Base-by-base conservation (phyloP, 768 basidiomycete species). In the Boletus bicolor region DNA sequence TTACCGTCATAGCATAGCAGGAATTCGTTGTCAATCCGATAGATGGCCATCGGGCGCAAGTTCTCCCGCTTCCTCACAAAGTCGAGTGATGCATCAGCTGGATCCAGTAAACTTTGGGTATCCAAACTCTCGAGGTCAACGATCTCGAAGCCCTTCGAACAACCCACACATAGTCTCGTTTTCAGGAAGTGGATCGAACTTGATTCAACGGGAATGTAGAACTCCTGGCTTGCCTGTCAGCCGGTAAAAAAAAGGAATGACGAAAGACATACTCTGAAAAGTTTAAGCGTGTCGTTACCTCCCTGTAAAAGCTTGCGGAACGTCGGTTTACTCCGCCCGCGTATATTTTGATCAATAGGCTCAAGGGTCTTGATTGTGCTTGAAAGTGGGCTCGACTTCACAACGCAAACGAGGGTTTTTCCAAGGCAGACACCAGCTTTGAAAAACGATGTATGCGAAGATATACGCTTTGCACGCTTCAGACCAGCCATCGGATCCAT, bases 331-430 rank as follows among this genome's bases (percentile, higher is more conserved):
- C 79, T 83, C 53, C 87, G 77, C 4, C 89, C 88, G 12, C 90
- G 82, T 46, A 87, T 70, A 57, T 82, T 88, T 74, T 93, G 89
- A 68, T 98, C 95, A 59, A 98, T 92, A 0, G 97, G 97, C 64
- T 98, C 97, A 54, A 98, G 79, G 2, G 91, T 87, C 79, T 98
- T 98, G 79, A 98, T 97, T 21, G 96, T 98, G 62, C 93, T 98
- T 17, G 93, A 96, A 49, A 97, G 75, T 51, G 93, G 92, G 59
- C 89, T 92, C 1, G 93, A 91, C 75, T 98, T 99, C 67, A 98
- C 96, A 44, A 98, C 89, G 67, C 97, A 98, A 46, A 99, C 93
- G 11, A 99, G 82, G 17, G 91, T 91, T 55, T 87, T 83, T 37
- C 91, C 92, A 26, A 98, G 79, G 68, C 96, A 99, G 43, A 87